phyloP scores from a whole-genome alignment of 176 grass and related monocot species.

The Raddia guianensis region DNA sequence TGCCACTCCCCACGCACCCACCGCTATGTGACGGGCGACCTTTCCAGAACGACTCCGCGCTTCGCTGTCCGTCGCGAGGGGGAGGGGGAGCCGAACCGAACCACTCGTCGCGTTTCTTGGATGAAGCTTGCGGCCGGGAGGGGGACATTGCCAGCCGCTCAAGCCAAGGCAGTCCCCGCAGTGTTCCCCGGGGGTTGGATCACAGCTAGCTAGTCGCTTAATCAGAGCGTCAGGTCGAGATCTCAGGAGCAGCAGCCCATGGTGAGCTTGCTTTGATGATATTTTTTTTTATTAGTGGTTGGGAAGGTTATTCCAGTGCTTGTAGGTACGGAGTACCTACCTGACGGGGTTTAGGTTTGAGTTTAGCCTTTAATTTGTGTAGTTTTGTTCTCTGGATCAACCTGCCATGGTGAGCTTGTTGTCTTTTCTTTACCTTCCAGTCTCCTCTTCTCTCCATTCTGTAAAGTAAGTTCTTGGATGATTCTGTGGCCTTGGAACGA shows the following conservation, averaged over 20 bases:
- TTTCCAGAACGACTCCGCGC: slow-evolving; percentile 40
- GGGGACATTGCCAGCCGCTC: slow-evolving; percentile 42
- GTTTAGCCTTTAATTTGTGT: slow-evolving; percentile 30
- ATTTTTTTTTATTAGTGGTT: slow-evolving; percentile 31
- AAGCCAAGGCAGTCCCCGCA: slow-evolving; percentile 37
- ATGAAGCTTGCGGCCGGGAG: not conserved
- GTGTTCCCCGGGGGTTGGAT: slow-evolving; percentile 35
- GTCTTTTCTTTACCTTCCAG: too few species aligned
- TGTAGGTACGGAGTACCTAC: slow-evolving; percentile 35
- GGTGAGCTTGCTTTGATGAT: slow-evolving; percentile 43
- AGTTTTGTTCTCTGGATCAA: slow-evolving; percentile 43
- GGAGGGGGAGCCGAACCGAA: not conserved
- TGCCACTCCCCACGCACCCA: slow-evolving; percentile 26
- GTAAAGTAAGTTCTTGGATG: not conserved
- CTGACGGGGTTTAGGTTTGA: slow-evolving; percentile 25
- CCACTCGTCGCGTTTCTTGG: slow-evolving; percentile 4
- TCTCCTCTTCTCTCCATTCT: not conserved
- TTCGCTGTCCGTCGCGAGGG: slow-evolving; percentile 24
- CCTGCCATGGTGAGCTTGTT: slow-evolving; percentile 38
- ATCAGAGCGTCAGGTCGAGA: slow-evolving; percentile 20
- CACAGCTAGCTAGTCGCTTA: slow-evolving; percentile 41
- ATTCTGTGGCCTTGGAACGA: not conserved
- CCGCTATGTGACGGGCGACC: slow-evolving; percentile 51
- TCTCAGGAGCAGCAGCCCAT: slow-evolving; percentile 47
- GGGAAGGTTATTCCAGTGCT: slow-evolving; percentile 16